phyloP scores from a whole-genome alignment of 148 eudicot genomes.

The Cornus kousa region DNA sequence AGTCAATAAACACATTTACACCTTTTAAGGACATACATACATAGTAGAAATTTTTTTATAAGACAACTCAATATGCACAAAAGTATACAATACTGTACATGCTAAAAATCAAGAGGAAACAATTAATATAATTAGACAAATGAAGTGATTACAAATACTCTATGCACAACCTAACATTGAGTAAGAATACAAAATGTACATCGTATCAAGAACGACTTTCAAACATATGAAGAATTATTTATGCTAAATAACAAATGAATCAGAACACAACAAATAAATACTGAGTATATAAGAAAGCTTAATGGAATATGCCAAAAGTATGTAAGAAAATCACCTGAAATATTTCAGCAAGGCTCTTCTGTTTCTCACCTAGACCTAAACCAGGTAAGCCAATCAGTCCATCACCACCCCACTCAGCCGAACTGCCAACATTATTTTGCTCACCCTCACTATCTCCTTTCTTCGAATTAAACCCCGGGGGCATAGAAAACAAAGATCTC shows the following conservation, averaged over 20 bases:
- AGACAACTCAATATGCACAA: neutral
- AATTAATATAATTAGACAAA: neutral
- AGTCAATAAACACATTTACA: neutral
- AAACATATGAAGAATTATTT: neutral
- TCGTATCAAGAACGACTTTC: neutral
- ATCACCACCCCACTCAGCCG: slow-evolving; percentile 94
- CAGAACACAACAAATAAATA: neutral
- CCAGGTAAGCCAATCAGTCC: slow-evolving; percentile 93
- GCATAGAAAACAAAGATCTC: slow-evolving; percentile 61
- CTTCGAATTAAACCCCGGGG: slow-evolving; percentile 85
- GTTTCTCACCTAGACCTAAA: slow-evolving; percentile 82
- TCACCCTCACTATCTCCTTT: slow-evolving; percentile 71
- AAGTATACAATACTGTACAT: neutral
- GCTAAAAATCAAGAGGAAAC: slow-evolving; percentile 1
- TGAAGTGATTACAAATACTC: neutral
- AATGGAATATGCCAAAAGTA: neutral
- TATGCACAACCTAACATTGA: too few species aligned
- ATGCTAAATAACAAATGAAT: neutral
- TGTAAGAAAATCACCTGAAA: slow-evolving; percentile 63
- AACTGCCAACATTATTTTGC: slow-evolving; percentile 42
- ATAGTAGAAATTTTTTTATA: neutral
- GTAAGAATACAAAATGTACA: neutral
- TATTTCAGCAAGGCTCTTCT: slow-evolving; percentile 91
- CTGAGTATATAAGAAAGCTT: neutral
- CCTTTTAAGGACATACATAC: neutral